Conservation (phyloP, 164 flowering plant genomes). For the Echeveria elegans region DNA sequence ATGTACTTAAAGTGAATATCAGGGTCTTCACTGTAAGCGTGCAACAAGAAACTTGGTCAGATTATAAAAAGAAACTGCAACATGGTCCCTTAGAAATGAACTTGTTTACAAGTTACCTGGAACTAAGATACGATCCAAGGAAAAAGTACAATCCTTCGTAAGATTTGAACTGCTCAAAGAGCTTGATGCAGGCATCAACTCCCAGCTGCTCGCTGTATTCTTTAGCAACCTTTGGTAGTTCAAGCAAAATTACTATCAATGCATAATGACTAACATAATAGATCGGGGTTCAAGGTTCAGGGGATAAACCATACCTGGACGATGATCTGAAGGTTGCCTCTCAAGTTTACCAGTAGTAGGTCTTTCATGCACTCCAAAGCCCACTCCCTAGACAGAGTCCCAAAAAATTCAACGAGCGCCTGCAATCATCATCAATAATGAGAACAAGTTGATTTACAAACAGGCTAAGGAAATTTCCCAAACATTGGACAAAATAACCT, state of each 20-base stretch:
- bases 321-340: constrained; percentile 98
- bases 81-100: background rate
- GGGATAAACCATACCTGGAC: constrained; percentile 56
- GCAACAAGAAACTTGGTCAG: background rate
- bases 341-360: constrained; percentile 78
- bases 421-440: constrained; percentile 26
- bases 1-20: constrained; percentile 97
- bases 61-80: background rate
- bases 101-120: constrained; percentile 54
- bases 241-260: background rate
- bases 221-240: constrained; percentile 62
- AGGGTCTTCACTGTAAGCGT: constrained; percentile 85
- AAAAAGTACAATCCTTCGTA: constrained; percentile 97
- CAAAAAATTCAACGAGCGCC: constrained; percentile 98
- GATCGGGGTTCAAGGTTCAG: background rate
- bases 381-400: constrained; percentile 95
- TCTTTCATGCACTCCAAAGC: constrained; percentile 99
- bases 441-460: background rate
- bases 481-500: constrained; percentile 39
- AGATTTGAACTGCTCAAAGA: constrained; percentile 97
- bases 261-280: background rate
- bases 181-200: constrained; percentile 82
- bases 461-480: background rate
- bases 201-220: constrained; percentile 98
- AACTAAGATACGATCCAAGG: constrained; percentile 90